These are phyloP conservation scores for Gracilaria domingensis DNA, from an alignment of 23 red algal genomes.

Conservation along the genomic window DNA sequence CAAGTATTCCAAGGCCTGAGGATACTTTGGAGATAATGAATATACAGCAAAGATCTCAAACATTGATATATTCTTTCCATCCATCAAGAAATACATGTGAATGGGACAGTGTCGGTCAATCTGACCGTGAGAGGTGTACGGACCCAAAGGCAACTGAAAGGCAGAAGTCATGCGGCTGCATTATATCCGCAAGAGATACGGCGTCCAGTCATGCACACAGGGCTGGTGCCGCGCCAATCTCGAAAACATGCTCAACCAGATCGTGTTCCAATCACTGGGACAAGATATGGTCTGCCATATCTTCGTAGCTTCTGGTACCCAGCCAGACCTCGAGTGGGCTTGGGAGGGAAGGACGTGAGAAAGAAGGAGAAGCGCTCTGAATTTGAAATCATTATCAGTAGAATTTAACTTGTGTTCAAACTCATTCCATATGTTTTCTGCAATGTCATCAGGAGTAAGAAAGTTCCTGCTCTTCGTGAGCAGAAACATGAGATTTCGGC, in stretches of 20 bases:
- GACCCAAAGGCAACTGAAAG: conserved; percentile 73
- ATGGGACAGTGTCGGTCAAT: conserved; percentile 83
- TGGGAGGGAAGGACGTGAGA: conserved; percentile 68
- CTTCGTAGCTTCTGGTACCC: conserved; percentile 65
- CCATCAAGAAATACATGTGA: conserved; percentile 61
- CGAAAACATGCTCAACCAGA: conserved; percentile 75
- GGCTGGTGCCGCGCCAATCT: conserved; percentile 83
- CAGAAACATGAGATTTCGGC: conserved; percentile 75
- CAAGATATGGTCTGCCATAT: conserved; percentile 70
- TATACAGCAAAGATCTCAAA: conserved; percentile 69
- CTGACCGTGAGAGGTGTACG: conserved; percentile 67
- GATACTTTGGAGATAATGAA: conserved; percentile 63
- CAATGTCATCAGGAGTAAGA: conserved; percentile 44
- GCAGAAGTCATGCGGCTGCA: conserved; percentile 61
- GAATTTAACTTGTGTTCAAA: conserved; percentile 42
- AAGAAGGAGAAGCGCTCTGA: conserved; percentile 65
- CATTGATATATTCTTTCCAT: conserved; percentile 37
- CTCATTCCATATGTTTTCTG: conserved; percentile 68
- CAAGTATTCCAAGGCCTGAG: conserved; percentile 45
- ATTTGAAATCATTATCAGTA: conserved; percentile 30
- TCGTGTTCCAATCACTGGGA: conserved; percentile 75
- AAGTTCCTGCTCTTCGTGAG: conserved; percentile 63
- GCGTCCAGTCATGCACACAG: conserved; percentile 77
- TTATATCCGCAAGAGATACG: conserved; percentile 69
- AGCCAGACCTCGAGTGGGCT: conserved; percentile 54